Base-by-base conservation (phyloP, 2,329 filamentous ascomycete species). In the Thielaviopsis musarum region DNA sequence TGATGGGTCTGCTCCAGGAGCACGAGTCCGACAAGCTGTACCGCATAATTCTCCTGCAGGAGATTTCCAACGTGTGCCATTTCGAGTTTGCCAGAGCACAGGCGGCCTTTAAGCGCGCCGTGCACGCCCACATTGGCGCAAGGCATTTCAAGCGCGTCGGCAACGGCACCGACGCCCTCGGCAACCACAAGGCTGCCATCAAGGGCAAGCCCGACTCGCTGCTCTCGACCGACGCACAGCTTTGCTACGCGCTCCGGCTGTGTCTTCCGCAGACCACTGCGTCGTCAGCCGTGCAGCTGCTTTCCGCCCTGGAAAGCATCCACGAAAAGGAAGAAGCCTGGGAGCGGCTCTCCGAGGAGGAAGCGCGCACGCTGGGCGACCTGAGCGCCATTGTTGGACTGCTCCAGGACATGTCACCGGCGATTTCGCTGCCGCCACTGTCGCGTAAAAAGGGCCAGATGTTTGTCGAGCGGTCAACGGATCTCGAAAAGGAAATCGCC, bases 51-150 rank as follows among this genome's bases (percentile, higher is more conserved):
- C 57, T 77, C 9, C 66, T 75, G 1, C 74, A 78, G 61, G 75
- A 79, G 55, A 61, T 77, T 0, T 69, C 71, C 26, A 77, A 76
- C 54, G 58, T 74, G 3, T 74, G 70, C 22, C 66, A 76, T n/a
- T 60, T 75, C 0, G 75, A 77, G 56, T 77, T 72, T 54, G 56
- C 51, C 1, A 71, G 72, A 1, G 64, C 67, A 0, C 73, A 75
- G 48, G 62, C 65, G 13, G 24, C 68, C 0, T 70, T 78, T 54
- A 75, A 71, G 61, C 74, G 74, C 6, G 65, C 71, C 1, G 63
- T 77, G 0, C 69, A 74, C 48, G 68, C 66, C 0, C 61, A 60
- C 0, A 67, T 63, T 0, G 74, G 71, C 4, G 52, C 54, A 0
- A 73, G 73, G 54, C 71, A 69, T 64, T 78, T 78, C 65, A 73